Percentiles rank a stretch among this genome's conserved stretches.
These are phyloP conservation scores for Pholiota molesta DNA, from an alignment of 768 basidiomycete genomes.

Conservation along the genomic window DNA sequence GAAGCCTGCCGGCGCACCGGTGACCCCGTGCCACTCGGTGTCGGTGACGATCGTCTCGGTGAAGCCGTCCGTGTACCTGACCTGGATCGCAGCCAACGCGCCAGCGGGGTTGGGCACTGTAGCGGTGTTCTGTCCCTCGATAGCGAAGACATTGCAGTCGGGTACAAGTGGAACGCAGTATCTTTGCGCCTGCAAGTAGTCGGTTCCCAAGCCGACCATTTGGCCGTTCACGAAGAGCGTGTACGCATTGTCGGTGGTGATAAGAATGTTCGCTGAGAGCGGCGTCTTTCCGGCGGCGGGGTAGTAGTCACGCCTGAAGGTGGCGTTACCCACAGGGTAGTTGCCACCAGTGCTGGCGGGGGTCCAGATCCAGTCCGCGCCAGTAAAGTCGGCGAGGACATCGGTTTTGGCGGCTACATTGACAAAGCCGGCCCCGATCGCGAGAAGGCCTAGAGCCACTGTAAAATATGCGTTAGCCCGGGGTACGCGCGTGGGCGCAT, in stretches of 20 bases:
- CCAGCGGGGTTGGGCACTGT: slow-evolving; percentile 29
- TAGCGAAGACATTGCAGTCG: slow-evolving; percentile 25
- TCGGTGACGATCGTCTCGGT: slow-evolving; percentile 33
- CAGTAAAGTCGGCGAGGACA: neutral
- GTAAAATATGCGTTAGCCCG: neutral
- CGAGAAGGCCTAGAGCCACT: neutral
- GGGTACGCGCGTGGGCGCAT: neutral
- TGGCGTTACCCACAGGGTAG: slow-evolving; percentile 25
- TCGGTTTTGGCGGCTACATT: neutral
- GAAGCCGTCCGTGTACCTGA: slow-evolving; percentile 32
- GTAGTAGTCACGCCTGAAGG: slow-evolving; percentile 32
- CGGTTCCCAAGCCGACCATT: slow-evolving; percentile 23
- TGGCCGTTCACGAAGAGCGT: slow-evolving; percentile 35
- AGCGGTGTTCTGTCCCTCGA: slow-evolving; percentile 19
- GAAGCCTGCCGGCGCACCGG: slow-evolving; percentile 28
- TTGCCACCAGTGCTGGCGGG: slow-evolving; percentile 16
- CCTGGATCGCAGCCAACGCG: slow-evolving; percentile 31
- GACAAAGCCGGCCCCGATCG: neutral
- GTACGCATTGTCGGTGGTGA: slow-evolving; percentile 33
- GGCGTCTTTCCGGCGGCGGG: slow-evolving; percentile 28
- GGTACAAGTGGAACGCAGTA: slow-evolving; percentile 32
- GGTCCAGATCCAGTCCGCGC: slow-evolving; percentile 36
- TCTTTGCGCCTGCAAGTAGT: slow-evolving; percentile 23
- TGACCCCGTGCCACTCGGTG: slow-evolving; percentile 27
- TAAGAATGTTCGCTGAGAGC: slow-evolving; percentile 32